Conservation (phyloP, 768 basidiomycete genomes). For the Boletus subparvulus region DNA sequence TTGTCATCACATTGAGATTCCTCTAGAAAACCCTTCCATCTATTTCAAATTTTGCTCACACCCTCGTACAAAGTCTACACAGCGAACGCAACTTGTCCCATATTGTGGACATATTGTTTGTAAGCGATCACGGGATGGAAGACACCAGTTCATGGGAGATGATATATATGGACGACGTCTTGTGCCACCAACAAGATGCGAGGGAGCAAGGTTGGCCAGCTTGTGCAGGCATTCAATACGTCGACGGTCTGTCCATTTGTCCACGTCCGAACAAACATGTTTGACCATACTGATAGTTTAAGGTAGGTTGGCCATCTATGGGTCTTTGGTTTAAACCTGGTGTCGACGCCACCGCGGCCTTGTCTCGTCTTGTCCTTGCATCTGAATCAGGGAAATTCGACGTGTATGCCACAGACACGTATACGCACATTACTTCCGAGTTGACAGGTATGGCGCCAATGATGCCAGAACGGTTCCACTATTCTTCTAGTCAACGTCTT, state of each 20-base stretch:
- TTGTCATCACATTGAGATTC: constrained; percentile 1
- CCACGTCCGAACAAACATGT: background rate
- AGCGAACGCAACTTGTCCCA: constrained; percentile 69
- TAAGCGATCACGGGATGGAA: constrained; percentile 86
- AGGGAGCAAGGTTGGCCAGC: constrained; percentile 12
- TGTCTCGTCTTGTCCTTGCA: constrained; percentile 52
- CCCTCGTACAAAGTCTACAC: constrained; percentile 45
- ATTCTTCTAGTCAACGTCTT: constrained; percentile 64
- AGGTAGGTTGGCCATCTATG: constrained; percentile 85
- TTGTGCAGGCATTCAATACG: constrained; percentile 8
- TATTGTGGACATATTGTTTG: constrained; percentile 83
- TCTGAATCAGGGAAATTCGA: constrained; percentile 55
- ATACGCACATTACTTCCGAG: background rate
- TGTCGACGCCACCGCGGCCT: constrained; percentile 54
- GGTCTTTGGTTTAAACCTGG: constrained; percentile 70
- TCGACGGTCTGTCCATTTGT: constrained; percentile 11
- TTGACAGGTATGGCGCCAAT: background rate
- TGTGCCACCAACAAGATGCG: constrained; percentile 11
- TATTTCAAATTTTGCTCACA: constrained; percentile 69
- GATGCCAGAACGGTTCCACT: constrained; percentile 82
- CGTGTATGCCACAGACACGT: constrained; percentile 39
- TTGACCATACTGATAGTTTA: background rate
- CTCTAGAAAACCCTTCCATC: constrained; percentile 55
- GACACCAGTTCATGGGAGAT: constrained; percentile 74
- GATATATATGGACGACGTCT: constrained; percentile 66